Evolutionary conservation across 352 stramenopile genomes (phyloP).

Genomic region (Plasmopara viticola): DNA sequence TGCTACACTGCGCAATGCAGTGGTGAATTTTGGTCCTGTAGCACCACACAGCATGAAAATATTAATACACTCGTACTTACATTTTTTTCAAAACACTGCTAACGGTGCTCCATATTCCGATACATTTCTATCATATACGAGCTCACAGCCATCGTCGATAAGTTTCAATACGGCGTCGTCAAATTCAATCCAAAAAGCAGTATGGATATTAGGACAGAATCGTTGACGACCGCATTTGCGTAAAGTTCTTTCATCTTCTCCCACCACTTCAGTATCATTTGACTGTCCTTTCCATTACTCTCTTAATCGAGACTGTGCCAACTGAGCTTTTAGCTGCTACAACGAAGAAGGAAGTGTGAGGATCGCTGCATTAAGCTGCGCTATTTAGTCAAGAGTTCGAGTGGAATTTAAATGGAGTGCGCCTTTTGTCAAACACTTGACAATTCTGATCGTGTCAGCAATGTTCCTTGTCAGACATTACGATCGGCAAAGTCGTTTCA

Average conservation of each 20-base stretch:
- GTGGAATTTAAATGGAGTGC: too few species aligned
- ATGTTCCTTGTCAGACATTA: too few species aligned
- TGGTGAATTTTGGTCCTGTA: conserved; percentile 48
- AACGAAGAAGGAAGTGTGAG: too few species aligned
- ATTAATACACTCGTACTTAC: too few species aligned
- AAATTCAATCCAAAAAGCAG: conserved; percentile 50
- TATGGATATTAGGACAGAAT: conserved; percentile 64
- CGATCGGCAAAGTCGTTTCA: too few species aligned
- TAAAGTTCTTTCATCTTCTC: conserved; percentile 44
- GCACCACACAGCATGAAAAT: too few species aligned
- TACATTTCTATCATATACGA: conserved; percentile 33
- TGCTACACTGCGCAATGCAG: conserved; percentile 71
- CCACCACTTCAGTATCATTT: conserved; percentile 29
- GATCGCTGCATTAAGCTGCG: too few species aligned
- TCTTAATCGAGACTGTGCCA: conserved; percentile 38
- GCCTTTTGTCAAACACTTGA: too few species aligned
- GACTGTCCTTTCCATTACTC: conserved; percentile 43
- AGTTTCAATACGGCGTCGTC: conserved; percentile 39
- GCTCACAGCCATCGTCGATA: conserved; percentile 31
- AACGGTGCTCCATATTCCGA: conserved; percentile 50
- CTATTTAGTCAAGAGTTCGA: too few species aligned
- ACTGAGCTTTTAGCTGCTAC: too few species aligned
- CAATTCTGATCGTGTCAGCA: conserved; percentile 53
- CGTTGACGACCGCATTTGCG: conserved; percentile 39
- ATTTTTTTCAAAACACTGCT: not conserved